Base-by-base conservation (phyloP, 2,329 filamentous ascomycete genomes). In the Epichloe amarillans region DNA sequence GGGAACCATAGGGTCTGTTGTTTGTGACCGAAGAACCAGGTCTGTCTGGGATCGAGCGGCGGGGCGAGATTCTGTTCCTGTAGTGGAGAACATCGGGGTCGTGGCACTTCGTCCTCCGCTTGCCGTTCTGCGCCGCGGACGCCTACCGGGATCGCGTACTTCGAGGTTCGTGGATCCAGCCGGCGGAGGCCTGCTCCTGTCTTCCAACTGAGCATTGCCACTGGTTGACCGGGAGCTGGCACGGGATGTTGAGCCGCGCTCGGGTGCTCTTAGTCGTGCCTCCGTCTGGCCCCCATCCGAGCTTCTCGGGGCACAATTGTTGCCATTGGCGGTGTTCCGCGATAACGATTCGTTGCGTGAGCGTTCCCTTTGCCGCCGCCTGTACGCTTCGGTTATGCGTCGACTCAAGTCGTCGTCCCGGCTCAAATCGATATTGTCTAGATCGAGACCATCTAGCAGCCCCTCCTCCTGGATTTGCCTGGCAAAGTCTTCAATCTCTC, bases 371-470 rank as follows among this genome's bases (percentile, higher is more conserved):
- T 94, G 88, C 33, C 88, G 76, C 54, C 87, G 77, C 52, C 87
- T 75, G 61, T 94, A 95, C 2, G 88, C 88, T 60, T 94, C 87
- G 2, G 89, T 90, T 58, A 97, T 95, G 53, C 86, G 82, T 61
- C 91, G 86, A 56, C 87, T 95, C 15, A 97, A 80, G 61, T 94
- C 88, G 60, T 96, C 89, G 62, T 96, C 88, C 60, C 89, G 86
- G 46, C 73, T 80, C 15, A 88, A 75, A 55, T 91, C 89, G 50
- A 96, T 82, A 56, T 90, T 90, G 60, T 93, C 86, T 50, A 96
- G 70, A 62, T 96, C 90, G 45, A 96, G 81, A 17, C 88, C 90
- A 60, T 96, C 88, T 36, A 95, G 68, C 19, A 96, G 69, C 0
- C 91, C 89, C 61, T 95, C 88, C 56, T 91, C 84, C 57, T 90